These are phyloP conservation scores for Taiozyma onychis DNA, from an alignment of 1,139 yeast genomes.

Conservation along the genomic window DNA sequence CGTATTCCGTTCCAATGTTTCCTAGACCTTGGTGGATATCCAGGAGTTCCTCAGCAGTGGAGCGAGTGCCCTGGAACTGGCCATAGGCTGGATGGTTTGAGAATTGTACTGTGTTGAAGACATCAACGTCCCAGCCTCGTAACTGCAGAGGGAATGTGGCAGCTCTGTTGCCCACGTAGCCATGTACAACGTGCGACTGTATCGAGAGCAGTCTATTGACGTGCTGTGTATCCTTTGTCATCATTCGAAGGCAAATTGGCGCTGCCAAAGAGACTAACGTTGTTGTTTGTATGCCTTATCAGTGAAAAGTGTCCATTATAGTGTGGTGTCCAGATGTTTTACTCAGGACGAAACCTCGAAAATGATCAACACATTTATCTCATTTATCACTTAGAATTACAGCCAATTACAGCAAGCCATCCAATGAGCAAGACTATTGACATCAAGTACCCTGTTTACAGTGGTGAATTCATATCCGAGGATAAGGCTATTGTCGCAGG, in stretches of 20 bases:
- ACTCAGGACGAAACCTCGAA: neutral
- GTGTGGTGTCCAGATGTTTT: neutral
- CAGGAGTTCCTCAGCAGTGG: constrained; percentile 23
- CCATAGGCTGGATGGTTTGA: constrained; percentile 70
- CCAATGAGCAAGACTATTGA: constrained; percentile 28
- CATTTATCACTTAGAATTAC: too few relatives aligned
- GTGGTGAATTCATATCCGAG: constrained; percentile 63
- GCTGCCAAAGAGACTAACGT: neutral
- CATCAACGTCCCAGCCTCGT: constrained; percentile 64
- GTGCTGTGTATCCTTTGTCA: neutral
- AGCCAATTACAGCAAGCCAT: neutral
- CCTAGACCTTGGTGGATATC: constrained; percentile 30
- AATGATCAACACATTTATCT: neutral
- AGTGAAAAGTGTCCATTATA: neutral
- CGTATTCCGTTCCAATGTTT: constrained; percentile 32
- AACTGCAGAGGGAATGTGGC: constrained; percentile 59
- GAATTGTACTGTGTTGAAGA: constrained; percentile 55
- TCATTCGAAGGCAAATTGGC: neutral
- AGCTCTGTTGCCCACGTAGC: constrained; percentile 60
- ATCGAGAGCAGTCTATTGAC: constrained; percentile 28
- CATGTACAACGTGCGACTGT: constrained; percentile 66
- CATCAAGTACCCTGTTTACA: constrained; percentile 78
- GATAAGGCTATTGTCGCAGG: constrained; percentile 71
- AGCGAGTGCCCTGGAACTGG: constrained; percentile 33
- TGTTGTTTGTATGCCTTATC: constrained; percentile 1